Conservation (phyloP, 768 basidiomycete species). For the Boletus rubescentipes region DNA sequence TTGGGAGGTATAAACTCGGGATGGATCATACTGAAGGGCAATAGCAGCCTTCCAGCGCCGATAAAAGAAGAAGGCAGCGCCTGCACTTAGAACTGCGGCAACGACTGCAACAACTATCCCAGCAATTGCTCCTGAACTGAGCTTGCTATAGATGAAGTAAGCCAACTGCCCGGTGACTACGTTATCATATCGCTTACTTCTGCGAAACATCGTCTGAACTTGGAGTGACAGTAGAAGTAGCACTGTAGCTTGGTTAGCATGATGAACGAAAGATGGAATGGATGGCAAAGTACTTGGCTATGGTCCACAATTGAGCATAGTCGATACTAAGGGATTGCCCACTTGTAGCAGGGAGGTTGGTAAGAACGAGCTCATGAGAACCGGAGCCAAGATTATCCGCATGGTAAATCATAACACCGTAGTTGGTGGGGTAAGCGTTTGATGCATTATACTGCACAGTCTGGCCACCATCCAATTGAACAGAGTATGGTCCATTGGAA, state of each 20-base stretch:
- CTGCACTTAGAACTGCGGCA: conserved; percentile 12
- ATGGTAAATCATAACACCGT: conserved; percentile 35
- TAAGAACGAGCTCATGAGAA: conserved; percentile 34
- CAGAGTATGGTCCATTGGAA: conserved; percentile 34
- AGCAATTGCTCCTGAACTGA: conserved; percentile 24
- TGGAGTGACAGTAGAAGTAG: neutral
- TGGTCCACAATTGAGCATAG: conserved; percentile 30
- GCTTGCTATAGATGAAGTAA: conserved; percentile 8
- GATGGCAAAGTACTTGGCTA: conserved; percentile 15
- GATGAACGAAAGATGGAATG: neutral
- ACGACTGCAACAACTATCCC: conserved; percentile 20
- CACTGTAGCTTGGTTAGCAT: conserved; percentile 3
- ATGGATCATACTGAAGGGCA: conserved; percentile 11
- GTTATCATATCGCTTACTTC: conserved; percentile 11
- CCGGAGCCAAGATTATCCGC: conserved; percentile 41
- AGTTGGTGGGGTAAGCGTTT: conserved; percentile 17
- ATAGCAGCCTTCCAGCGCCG: conserved; percentile 29
- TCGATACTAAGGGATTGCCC: conserved; percentile 32
- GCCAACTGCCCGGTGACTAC: neutral
- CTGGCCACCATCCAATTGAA: conserved; percentile 36
- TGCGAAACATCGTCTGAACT: neutral
- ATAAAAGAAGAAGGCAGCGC: conserved; percentile 26
- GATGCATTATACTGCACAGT: conserved; percentile 21
- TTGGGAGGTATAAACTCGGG: conserved; percentile 13
- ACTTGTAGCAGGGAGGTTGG: conserved; percentile 27